Conservation (phyloP, 2,329 filamentous ascomycete species). For the Hymenoscyphus infarciens region DNA sequence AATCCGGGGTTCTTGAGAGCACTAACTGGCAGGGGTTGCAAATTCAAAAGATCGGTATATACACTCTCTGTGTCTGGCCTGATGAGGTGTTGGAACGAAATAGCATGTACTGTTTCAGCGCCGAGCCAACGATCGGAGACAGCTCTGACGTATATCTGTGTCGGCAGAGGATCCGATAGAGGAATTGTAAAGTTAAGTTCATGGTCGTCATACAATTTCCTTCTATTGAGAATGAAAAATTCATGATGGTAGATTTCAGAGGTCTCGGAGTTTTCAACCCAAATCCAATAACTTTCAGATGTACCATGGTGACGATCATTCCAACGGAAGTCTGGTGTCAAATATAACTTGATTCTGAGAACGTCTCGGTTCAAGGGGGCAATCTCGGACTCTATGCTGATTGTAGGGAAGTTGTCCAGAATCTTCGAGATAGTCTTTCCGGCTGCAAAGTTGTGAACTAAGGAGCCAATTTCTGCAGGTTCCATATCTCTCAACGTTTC, state of each 20-base stretch:
- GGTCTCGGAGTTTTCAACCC: slow-evolving; percentile 98
- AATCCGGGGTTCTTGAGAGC: slow-evolving; percentile 83
- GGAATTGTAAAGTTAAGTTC: slow-evolving; percentile 98
- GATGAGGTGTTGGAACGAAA: slow-evolving; percentile 97
- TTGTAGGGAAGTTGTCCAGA: slow-evolving; percentile 85
- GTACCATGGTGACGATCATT: slow-evolving; percentile 90
- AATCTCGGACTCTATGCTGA: slow-evolving; percentile 89
- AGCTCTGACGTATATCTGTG: slow-evolving; percentile 91
- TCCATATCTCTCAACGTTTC: slow-evolving; percentile 93
- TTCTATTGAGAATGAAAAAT: slow-evolving; percentile 87
- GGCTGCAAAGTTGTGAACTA: slow-evolving; percentile 88
- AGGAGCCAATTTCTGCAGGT: slow-evolving; percentile 76
- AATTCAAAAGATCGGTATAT: slow-evolving; percentile 87
- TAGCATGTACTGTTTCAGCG: slow-evolving; percentile 89
- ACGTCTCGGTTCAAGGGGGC: slow-evolving; percentile 94
- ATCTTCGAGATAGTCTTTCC: slow-evolving; percentile 78
- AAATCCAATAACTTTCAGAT: slow-evolving; percentile 96
- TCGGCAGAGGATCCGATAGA: slow-evolving; percentile 84
- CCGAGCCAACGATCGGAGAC: slow-evolving; percentile 96
- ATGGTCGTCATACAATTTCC: slow-evolving; percentile 91
- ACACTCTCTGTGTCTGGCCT: slow-evolving; percentile 95
- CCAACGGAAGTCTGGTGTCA: slow-evolving; percentile 91
- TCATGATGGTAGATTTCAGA: slow-evolving; percentile 98
- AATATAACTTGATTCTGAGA: slow-evolving; percentile 78
- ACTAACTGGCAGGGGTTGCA: slow-evolving; percentile 83